These are phyloP conservation scores for Podospora fimiseda DNA, from an alignment of 495 filamentous ascomycete species.

Conservation along the genomic window DNA sequence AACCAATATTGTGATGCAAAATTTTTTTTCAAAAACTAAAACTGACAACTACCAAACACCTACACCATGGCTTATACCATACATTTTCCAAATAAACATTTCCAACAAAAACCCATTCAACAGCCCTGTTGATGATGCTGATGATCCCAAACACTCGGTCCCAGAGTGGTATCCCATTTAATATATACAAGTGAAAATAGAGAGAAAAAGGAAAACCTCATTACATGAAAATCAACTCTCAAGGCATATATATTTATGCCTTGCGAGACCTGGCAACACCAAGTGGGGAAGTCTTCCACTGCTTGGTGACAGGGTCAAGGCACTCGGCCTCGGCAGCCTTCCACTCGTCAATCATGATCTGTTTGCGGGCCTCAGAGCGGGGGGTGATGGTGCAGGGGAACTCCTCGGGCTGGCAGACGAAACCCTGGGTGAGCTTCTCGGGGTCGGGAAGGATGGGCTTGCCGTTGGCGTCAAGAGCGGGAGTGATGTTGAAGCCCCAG, in stretches of 20 bases:
- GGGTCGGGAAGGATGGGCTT: constrained; percentile 33
- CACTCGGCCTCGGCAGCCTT: constrained; percentile 25
- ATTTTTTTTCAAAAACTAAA: too few relatives aligned
- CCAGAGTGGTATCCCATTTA: too few relatives aligned
- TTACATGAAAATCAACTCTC: not conserved
- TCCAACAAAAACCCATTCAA: too few relatives aligned
- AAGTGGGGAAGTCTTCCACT: constrained; percentile 22
- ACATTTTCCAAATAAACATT: too few relatives aligned
- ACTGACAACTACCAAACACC: too few relatives aligned
- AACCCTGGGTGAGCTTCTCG: constrained; percentile 37
- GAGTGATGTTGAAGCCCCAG: constrained; percentile 46
- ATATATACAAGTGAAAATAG: not conserved
- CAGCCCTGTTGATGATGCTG: constrained; percentile 2
- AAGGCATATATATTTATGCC: constrained; percentile 8
- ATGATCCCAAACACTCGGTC: not conserved
- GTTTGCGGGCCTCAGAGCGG: constrained; percentile 22
- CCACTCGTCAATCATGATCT: constrained; percentile 32
- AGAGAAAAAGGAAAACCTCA: not conserved
- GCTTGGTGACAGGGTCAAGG: constrained; percentile 29
- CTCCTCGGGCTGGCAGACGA: constrained; percentile 39
- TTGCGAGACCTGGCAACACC: constrained; percentile 8
- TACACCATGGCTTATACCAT: too few relatives aligned
- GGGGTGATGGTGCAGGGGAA: constrained; percentile 31
- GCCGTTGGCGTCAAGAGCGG: constrained; percentile 27
- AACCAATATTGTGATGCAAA: too few relatives aligned